These are phyloP conservation scores for Talaromyces sp. DNA, from an alignment of 2,329 filamentous ascomycete genomes.

Conservation along the genomic window DNA sequence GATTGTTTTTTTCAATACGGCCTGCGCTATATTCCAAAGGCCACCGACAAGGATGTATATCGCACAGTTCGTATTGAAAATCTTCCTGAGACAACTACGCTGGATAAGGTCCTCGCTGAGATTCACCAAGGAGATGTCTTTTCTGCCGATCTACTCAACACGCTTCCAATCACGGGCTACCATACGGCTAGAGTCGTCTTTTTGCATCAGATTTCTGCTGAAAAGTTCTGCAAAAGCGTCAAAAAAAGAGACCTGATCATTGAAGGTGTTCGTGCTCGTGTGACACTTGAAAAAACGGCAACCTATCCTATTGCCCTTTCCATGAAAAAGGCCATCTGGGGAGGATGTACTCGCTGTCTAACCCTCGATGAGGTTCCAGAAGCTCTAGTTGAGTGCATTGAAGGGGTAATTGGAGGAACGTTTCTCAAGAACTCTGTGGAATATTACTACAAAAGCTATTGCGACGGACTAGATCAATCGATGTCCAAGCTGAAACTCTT, in stretches of 20 bases:
- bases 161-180: slow-evolving; percentile 27
- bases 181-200: slow-evolving; percentile 33
- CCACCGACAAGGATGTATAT: slow-evolving; percentile 25
- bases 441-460: slow-evolving; percentile 2
- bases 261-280: slow-evolving; percentile 15
- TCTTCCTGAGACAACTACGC: slow-evolving; percentile 24
- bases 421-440: slow-evolving; percentile 8
- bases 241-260: slow-evolving; percentile 22
- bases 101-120: slow-evolving; percentile 26
- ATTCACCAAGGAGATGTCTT: slow-evolving; percentile 28
- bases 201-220: slow-evolving; percentile 26
- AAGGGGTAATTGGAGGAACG: background rate
- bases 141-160: slow-evolving; percentile 30
- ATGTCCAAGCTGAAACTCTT: background rate
- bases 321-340: slow-evolving; percentile 3
- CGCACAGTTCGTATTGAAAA: slow-evolving; percentile 31
- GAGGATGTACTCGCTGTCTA: slow-evolving; percentile 15
- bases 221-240: slow-evolving; percentile 23
- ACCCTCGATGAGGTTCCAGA: background rate
- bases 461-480: background rate
- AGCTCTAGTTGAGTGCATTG: background rate
- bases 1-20: slow-evolving; percentile 31
- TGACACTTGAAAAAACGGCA: slow-evolving; percentile 15
- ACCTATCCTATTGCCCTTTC: slow-evolving; percentile 11
- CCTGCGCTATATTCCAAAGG: slow-evolving; percentile 29